Evolutionary conservation across 805 yeast genomes (phyloP).

Genomic region (Jamesozyma lodderae): DNA sequence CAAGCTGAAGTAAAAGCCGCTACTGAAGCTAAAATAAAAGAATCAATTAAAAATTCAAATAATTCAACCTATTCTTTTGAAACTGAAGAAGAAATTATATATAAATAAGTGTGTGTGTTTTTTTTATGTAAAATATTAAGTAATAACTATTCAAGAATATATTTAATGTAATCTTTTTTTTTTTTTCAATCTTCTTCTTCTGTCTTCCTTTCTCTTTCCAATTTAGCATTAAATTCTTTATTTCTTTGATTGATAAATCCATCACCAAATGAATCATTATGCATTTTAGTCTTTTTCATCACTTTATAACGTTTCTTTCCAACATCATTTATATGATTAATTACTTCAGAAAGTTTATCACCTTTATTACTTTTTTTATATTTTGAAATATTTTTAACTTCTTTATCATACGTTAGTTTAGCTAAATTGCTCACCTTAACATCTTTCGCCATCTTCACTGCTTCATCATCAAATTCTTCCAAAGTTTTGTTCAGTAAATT

Average conservation of each 20-base stretch:
- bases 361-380: slow-evolving; percentile 12
- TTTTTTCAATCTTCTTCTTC: background rate
- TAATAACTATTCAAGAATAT: too few relatives aligned
- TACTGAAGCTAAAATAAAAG: background rate
- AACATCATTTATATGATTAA: slow-evolving; percentile 13
- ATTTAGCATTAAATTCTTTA: slow-evolving; percentile 25
- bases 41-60: slow-evolving; percentile 11
- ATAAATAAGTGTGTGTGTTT: too few relatives aligned
- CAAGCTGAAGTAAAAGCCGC: slow-evolving; percentile 2
- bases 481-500: background rate
- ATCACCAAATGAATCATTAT: slow-evolving; percentile 4
- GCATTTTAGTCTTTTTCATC: slow-evolving; percentile 7
- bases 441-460: slow-evolving; percentile 10
- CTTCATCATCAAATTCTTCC: slow-evolving; percentile 5
- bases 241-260: slow-evolving; percentile 27
- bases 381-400: slow-evolving; percentile 11
- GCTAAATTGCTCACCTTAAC: slow-evolving; percentile 18
- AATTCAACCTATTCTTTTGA: slow-evolving; percentile 6
- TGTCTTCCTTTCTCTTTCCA: slow-evolving; percentile 8
- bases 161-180: too few relatives aligned
- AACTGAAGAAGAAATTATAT: slow-evolving; percentile 51
- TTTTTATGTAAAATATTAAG: too few relatives aligned
- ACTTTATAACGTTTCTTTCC: slow-evolving; percentile 17
- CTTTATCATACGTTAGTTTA: slow-evolving; percentile 25
- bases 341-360: slow-evolving; percentile 13